Percentiles rank a stretch among this genome's conserved stretches.
These are phyloP conservation scores for Panellus pusillus DNA, from an alignment of 768 basidiomycete genomes.

Conservation along the genomic window DNA sequence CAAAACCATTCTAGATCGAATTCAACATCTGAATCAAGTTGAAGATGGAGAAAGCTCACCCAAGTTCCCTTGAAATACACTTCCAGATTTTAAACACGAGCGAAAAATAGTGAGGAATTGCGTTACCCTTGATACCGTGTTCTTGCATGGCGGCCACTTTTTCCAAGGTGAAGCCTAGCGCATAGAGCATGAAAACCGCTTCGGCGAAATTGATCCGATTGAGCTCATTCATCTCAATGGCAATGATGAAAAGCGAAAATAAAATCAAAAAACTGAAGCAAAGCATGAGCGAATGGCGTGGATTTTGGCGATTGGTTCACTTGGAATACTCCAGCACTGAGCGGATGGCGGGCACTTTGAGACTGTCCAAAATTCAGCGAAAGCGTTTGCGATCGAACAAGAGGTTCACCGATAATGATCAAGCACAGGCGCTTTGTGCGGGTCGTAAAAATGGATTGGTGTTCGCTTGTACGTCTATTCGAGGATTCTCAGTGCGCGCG, in stretches of 20 bases:
- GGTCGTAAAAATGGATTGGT: slow-evolving; percentile 93
- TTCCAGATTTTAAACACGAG: slow-evolving; percentile 24
- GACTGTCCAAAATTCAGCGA: slow-evolving; percentile 37
- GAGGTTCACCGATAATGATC: slow-evolving; percentile 84
- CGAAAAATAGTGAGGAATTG: slow-evolving; percentile 2
- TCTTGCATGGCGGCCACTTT: slow-evolving; percentile 95
- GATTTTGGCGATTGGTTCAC: slow-evolving; percentile 37
- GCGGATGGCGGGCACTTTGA: slow-evolving; percentile 92
- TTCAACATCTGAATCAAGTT: slow-evolving; percentile 11
- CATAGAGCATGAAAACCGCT: slow-evolving; percentile 73
- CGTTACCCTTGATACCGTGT: slow-evolving; percentile 82
- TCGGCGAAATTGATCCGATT: slow-evolving; percentile 68
- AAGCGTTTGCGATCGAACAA: not conserved
- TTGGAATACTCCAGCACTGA: slow-evolving; percentile 88
- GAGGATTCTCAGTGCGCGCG: not conserved
- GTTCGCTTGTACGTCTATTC: slow-evolving; percentile 86
- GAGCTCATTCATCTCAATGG: slow-evolving; percentile 71
- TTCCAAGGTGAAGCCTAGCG: slow-evolving; percentile 84
- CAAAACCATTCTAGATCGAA: slow-evolving; percentile 78
- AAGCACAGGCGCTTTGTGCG: slow-evolving; percentile 88
- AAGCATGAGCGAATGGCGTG: slow-evolving; percentile 10
- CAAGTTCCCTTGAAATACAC: slow-evolving; percentile 86
- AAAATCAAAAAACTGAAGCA: slow-evolving; percentile 68
- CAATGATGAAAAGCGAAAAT: slow-evolving; percentile 75
- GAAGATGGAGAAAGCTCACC: slow-evolving; percentile 42